Conservation (phyloP, 2,329 filamentous ascomycete species). For the Chrysoporthe deuterocubensis region DNA sequence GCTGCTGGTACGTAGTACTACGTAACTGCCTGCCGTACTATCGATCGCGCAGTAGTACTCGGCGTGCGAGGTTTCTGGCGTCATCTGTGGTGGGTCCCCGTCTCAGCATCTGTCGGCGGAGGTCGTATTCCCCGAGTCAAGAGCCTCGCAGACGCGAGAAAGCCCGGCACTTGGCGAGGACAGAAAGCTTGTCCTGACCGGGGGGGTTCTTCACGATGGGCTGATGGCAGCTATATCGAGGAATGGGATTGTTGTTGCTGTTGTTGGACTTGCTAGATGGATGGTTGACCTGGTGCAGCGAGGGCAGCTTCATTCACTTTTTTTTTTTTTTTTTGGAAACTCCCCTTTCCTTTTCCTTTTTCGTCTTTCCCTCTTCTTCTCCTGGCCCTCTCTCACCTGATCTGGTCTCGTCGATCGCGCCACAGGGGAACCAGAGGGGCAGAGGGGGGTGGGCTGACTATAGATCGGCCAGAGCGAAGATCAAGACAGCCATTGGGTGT, state of each 20-base stretch:
- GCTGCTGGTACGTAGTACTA: background rate
- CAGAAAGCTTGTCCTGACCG: no score
- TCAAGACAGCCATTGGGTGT: background rate
- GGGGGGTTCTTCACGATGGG: no score
- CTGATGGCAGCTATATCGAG: background rate
- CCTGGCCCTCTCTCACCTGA: background rate
- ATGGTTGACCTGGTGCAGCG: background rate
- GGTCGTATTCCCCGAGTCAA: background rate
- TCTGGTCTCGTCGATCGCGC: background rate
- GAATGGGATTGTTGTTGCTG: background rate
- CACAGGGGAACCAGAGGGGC: background rate
- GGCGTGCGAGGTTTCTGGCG: no score
- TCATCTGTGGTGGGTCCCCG: background rate
- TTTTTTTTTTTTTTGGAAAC: background rate
- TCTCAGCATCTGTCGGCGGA: background rate
- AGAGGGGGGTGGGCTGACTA: background rate
- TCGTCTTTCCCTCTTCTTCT: background rate
- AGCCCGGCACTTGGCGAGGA: background rate
- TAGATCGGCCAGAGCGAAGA: background rate
- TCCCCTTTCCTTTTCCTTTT: background rate
- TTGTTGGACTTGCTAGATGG: no score
- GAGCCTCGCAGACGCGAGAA: no score
- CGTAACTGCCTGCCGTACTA: no score
- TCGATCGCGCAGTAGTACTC: no score
- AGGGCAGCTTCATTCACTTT: background rate